These are phyloP conservation scores for Saccharomyces hybrid DNA, from an alignment of 1,139 yeast genomes.

Conservation along the genomic window DNA sequence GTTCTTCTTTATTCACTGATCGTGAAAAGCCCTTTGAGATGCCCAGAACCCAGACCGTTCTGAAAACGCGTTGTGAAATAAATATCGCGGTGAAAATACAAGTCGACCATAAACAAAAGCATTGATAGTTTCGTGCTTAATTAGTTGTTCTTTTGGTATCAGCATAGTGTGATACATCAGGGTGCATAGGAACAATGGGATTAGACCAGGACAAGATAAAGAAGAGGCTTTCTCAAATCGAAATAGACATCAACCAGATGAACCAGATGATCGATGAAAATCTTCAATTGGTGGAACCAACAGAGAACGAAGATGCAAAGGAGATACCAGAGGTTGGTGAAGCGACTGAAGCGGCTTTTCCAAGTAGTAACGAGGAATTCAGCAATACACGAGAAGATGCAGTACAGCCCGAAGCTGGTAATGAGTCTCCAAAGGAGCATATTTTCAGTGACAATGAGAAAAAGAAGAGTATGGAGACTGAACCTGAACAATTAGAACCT, in stretches of 20 bases:
- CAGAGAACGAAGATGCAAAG: not conserved
- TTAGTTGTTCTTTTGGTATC: not conserved
- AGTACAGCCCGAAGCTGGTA: not conserved
- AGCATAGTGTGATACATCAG: not conserved
- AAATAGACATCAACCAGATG: constrained; percentile 30
- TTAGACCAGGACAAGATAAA: constrained; percentile 25
- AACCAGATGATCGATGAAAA: constrained; percentile 31
- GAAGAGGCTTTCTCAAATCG: constrained; percentile 31
- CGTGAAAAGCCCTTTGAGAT: not conserved
- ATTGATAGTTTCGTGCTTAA: not conserved
- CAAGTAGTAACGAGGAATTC: not conserved
- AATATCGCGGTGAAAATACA: not conserved
- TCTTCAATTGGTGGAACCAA: not conserved
- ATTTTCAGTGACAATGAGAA: not conserved
- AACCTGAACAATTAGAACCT: too few species aligned
- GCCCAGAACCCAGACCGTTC: constrained; percentile 1
- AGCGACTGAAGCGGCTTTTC: too few species aligned
- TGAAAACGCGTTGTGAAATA: not conserved
- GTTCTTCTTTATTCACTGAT: not conserved
- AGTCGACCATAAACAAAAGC: not conserved
- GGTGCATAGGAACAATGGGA: constrained; percentile 8
- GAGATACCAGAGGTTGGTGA: not conserved
- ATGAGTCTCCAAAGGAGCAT: not conserved
- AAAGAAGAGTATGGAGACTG: not conserved
- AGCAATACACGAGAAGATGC: not conserved